Conservation (phyloP, 345 rosid species). For the Syzygium grande region DNA sequence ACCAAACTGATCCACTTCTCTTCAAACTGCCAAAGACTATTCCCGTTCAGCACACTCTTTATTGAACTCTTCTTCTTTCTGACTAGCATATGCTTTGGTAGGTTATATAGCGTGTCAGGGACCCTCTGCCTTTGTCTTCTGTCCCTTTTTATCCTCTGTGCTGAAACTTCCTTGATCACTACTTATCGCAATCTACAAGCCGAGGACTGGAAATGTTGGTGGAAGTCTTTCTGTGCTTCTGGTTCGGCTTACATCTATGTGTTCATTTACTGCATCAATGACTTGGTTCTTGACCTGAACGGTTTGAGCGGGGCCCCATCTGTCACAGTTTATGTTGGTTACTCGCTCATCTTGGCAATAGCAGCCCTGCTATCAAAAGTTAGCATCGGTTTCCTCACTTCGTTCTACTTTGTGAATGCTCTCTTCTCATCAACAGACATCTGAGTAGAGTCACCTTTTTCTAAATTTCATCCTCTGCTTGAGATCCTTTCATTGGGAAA, state of each 20-base stretch:
- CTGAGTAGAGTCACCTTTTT: not conserved
- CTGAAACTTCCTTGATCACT: not conserved
- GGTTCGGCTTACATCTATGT: not conserved
- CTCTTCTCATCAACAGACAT: conserved; percentile 4
- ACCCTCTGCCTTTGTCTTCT: not conserved
- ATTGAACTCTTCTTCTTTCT: conserved; percentile 1
- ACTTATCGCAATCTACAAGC: not conserved
- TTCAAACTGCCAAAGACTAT: too few species aligned
- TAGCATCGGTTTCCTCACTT: not conserved
- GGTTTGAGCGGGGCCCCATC: not conserved
- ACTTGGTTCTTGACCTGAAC: not conserved
- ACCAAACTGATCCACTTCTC: too few species aligned
- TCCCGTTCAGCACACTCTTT: conserved; percentile 5
- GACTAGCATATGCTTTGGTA: not conserved
- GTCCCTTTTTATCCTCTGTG: not conserved
- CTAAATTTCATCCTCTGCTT: not conserved
- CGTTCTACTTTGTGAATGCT: conserved; percentile 1
- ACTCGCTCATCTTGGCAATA: not conserved
- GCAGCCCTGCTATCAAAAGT: not conserved
- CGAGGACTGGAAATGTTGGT: conserved; percentile 7
- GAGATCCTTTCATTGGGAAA: not conserved
- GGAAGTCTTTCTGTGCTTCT: conserved; percentile 11
- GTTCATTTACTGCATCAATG: conserved; percentile 1
- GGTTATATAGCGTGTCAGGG: not conserved
- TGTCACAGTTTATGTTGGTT: not conserved